Evolutionary conservation across 208 protist species (phyloP).

Genomic region (Leishmania turanica): DNA sequence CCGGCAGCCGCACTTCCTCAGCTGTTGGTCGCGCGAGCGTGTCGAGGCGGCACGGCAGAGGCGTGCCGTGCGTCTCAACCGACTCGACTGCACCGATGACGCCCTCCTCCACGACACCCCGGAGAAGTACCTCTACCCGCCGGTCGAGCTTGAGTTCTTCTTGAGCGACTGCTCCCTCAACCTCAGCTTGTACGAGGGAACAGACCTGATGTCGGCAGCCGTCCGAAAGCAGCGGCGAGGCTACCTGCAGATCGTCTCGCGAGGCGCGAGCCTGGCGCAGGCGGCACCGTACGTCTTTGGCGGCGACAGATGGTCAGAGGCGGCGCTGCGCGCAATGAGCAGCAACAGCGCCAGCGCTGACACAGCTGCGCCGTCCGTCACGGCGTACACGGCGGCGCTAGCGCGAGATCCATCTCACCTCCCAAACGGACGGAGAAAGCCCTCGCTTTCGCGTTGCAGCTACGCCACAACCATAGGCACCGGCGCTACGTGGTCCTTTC

Average conservation of each 20-base stretch:
- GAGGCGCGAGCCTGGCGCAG: conserved; percentile 11
- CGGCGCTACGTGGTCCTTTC: background rate
- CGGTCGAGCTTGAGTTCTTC: conserved; percentile 41
- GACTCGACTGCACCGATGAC: conserved; percentile 34
- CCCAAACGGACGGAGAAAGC: background rate
- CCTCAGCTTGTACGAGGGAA: conserved; percentile 54
- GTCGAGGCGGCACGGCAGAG: conserved; percentile 14
- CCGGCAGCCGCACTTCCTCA: conserved; percentile 30
- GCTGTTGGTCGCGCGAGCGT: conserved; percentile 34
- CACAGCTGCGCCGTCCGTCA: background rate
- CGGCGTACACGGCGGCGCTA: background rate
- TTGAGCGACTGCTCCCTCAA: conserved; percentile 45
- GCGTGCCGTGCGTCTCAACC: conserved; percentile 18
- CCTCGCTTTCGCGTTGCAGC: background rate
- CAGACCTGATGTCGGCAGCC: conserved; percentile 42
- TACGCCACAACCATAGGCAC: background rate
- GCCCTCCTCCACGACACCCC: conserved; percentile 28
- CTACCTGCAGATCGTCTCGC: conserved; percentile 31
- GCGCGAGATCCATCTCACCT: background rate
- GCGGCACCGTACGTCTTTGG: conserved; percentile 9
- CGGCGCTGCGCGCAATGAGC: background rate
- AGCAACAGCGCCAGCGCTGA: background rate
- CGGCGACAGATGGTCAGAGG: background rate
- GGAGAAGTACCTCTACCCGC: conserved; percentile 31
- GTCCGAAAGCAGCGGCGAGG: conserved; percentile 32